Percentiles rank a stretch among this genome's conserved stretches.
Conservation (phyloP, 1,139 yeast genomes). For the Yamadazyma diospyri region DNA sequence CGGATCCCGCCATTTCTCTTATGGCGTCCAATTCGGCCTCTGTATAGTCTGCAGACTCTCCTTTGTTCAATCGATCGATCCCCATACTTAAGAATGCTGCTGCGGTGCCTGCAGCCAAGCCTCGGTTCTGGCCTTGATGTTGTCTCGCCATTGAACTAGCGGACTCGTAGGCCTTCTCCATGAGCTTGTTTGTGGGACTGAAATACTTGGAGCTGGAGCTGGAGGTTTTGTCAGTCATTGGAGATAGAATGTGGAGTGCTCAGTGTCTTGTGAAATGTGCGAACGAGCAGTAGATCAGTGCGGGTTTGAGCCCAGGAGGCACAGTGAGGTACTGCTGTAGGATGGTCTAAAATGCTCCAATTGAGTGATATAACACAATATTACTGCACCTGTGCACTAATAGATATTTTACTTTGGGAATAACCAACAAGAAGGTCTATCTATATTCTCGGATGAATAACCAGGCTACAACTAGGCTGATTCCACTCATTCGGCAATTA, state of each 20-base stretch:
- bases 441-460: no score
- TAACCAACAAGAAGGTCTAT: no score
- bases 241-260: slow-evolving; percentile 3
- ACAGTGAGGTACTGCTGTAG: no score
- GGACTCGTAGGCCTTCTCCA: slow-evolving; percentile 13
- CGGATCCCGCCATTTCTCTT: slow-evolving; percentile 15
- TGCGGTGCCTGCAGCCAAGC: slow-evolving; percentile 56
- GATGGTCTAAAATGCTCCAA: no score
- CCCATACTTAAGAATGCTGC: slow-evolving; percentile 56
- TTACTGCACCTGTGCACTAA: no score
- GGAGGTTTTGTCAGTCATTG: slow-evolving; percentile 2
- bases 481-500: no score
- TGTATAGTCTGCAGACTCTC: slow-evolving; percentile 9
- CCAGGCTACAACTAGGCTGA: no score
- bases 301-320: no score
- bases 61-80: slow-evolving; percentile 30
- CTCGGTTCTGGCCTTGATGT: slow-evolving; percentile 37
- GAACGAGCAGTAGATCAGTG: slow-evolving; percentile 1
- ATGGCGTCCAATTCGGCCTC: slow-evolving; percentile 16
- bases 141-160: slow-evolving; percentile 25
- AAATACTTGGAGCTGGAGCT: slow-evolving; percentile 6
- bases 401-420: no score
- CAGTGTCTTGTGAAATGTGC: slow-evolving; percentile 3
- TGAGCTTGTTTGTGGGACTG: slow-evolving; percentile 9
- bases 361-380: no score